Conservation (phyloP, 345 rosid genomes). For the Murraya koenigii region DNA sequence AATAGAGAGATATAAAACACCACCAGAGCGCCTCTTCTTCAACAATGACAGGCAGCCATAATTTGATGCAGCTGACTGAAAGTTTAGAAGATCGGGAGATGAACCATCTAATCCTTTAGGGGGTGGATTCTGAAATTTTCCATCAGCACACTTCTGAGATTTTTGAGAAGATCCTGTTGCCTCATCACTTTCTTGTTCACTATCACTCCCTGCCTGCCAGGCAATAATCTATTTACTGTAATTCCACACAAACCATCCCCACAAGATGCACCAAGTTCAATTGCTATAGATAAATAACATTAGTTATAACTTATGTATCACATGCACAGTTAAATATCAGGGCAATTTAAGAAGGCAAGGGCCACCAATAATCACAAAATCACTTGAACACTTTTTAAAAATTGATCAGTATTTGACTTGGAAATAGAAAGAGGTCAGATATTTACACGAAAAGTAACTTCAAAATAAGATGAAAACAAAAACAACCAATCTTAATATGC, state of each 20-base stretch:
- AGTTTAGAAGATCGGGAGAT: slow-evolving; percentile 58
- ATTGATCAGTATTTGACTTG: neutral
- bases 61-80: slow-evolving; percentile 52
- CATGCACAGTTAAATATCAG: neutral
- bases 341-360: neutral
- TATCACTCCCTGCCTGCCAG: slow-evolving; percentile 70
- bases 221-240: slow-evolving; percentile 18
- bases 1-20: slow-evolving; percentile 22
- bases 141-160: slow-evolving; percentile 52
- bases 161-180: slow-evolving; percentile 38
- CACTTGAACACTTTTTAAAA: neutral
- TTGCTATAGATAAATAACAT: neutral
- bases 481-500: neutral
- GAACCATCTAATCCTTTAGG: slow-evolving; percentile 48
- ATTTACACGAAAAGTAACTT: neutral
- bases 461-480: neutral
- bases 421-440: neutral
- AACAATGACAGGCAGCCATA: slow-evolving; percentile 57
- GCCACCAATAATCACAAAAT: neutral
- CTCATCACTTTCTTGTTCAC: slow-evolving; percentile 66
- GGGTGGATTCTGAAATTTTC: slow-evolving; percentile 35
- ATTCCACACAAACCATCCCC: slow-evolving; percentile 6
- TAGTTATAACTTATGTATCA: neutral
- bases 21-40: slow-evolving; percentile 73
- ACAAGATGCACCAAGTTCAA: slow-evolving; percentile 1